Percentiles rank a stretch among this genome's conserved stretches.
Conservation (phyloP, 495 filamentous ascomycete genomes). For the Talaromyces wortmannii region DNA sequence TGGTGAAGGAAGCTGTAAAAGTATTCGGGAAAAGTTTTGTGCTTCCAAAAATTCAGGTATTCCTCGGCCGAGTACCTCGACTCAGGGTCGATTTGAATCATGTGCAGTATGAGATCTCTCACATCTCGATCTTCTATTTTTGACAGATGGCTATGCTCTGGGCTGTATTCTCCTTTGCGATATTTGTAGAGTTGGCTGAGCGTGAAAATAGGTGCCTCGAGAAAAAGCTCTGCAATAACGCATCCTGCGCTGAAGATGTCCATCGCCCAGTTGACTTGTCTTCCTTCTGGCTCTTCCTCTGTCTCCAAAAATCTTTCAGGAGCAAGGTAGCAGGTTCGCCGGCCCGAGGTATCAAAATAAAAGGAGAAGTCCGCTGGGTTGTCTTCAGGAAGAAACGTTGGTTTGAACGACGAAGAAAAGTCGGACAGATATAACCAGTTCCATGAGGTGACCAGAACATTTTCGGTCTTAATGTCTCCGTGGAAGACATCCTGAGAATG, state of each 20-base stretch:
- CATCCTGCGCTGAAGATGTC: slow-evolving; percentile 97
- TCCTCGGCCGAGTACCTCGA: slow-evolving; percentile 90
- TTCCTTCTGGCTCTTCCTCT: slow-evolving; percentile 57
- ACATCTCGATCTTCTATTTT: slow-evolving; percentile 86
- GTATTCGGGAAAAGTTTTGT: slow-evolving; percentile 88
- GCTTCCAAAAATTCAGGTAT: slow-evolving; percentile 86
- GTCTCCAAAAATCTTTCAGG: slow-evolving; percentile 82
- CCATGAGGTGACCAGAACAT: slow-evolving; percentile 95
- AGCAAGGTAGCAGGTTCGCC: slow-evolving; percentile 92
- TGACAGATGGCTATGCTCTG: slow-evolving; percentile 66
- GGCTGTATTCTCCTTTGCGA: slow-evolving; percentile 86
- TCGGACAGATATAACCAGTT: slow-evolving; percentile 98
- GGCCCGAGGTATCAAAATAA: slow-evolving; percentile 89
- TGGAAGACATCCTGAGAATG: slow-evolving; percentile 89
- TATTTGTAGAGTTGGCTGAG: slow-evolving; percentile 94
- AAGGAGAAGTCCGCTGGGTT: slow-evolving; percentile 97
- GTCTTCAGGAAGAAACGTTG: slow-evolving; percentile 88
- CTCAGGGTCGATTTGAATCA: slow-evolving; percentile 91
- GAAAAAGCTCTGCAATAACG: slow-evolving; percentile 93
- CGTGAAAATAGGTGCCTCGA: slow-evolving; percentile 91
- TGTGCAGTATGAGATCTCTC: slow-evolving; percentile 80
- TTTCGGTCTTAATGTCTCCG: slow-evolving; percentile 98
- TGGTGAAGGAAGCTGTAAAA: slow-evolving; percentile 97
- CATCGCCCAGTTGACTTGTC: slow-evolving; percentile 85
- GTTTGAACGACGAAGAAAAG: slow-evolving; percentile 94